These are phyloP conservation scores for Gentiana macrophylla DNA, from an alignment of 257 asterid species.

Conservation along the genomic window DNA sequence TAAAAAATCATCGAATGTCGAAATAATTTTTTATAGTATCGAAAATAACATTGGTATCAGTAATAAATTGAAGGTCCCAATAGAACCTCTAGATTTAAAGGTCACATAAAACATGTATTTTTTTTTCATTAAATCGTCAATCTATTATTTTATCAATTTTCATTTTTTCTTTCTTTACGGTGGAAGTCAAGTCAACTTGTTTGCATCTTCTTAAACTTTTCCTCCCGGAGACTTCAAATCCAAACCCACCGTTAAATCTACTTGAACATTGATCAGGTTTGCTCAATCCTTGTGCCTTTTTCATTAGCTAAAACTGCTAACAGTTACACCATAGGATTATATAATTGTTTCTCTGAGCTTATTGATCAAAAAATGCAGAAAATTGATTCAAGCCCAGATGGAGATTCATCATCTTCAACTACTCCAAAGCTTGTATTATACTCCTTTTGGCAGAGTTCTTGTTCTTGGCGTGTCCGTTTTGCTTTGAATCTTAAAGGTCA, in stretches of 20 bases:
- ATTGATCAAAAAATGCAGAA: constrained; percentile 14
- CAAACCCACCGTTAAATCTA: too few relatives aligned
- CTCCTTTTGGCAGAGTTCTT: constrained; percentile 82
- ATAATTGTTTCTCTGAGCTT: too few relatives aligned
- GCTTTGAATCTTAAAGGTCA: constrained; percentile 70
- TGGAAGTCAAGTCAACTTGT: background rate
- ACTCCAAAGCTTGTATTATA: constrained; percentile 45
- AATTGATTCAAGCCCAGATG: constrained; percentile 8
- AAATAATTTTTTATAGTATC: too few relatives aligned
- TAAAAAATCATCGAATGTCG: too few relatives aligned
- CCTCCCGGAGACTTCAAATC: too few relatives aligned
- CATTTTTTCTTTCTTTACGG: background rate
- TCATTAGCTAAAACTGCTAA: background rate
- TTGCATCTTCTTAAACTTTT: background rate
- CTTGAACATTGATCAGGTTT: too few relatives aligned
- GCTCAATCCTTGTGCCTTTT: too few relatives aligned
- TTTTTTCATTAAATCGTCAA: too few relatives aligned
- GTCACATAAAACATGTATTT: too few relatives aligned
- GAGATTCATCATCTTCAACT: constrained; percentile 26
- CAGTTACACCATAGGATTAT: background rate
- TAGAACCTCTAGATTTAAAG: too few relatives aligned
- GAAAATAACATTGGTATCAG: too few relatives aligned
- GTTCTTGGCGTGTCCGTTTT: constrained; percentile 81
- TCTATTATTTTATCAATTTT: background rate
- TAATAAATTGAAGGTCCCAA: too few relatives aligned